phyloP scores from a whole-genome alignment of 345 rosid species.

The Salix dunnii region DNA sequence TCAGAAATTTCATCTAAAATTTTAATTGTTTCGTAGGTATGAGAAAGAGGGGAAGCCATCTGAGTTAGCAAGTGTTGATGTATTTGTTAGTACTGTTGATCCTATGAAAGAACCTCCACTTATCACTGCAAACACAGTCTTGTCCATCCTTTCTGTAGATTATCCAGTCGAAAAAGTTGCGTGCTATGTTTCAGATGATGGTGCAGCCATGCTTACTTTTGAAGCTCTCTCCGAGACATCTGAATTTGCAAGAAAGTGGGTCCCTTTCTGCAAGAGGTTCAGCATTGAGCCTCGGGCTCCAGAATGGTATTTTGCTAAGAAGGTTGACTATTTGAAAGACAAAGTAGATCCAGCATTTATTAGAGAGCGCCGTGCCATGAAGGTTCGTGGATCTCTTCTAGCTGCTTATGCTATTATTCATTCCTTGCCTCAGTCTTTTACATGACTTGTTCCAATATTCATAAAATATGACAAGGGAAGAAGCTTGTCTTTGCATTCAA shows the following conservation, averaged over 20 bases:
- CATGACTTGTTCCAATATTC: neutral
- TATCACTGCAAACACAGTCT: slow-evolving; percentile 89
- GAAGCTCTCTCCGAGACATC: slow-evolving; percentile 95
- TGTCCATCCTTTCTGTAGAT: slow-evolving; percentile 86
- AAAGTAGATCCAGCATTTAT: slow-evolving; percentile 68
- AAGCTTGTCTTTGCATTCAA: neutral
- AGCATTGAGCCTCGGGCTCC: slow-evolving; percentile 88
- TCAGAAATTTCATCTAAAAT: neutral
- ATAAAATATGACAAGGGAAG: neutral
- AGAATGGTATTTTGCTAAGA: slow-evolving; percentile 78
- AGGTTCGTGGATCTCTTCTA: slow-evolving; percentile 41
- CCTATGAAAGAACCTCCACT: slow-evolving; percentile 93
- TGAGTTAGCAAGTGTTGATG: slow-evolving; percentile 62
- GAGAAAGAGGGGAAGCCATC: slow-evolving; percentile 78
- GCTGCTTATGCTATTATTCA: neutral
- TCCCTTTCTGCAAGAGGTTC: slow-evolving; percentile 82
- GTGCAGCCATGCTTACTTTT: slow-evolving; percentile 95
- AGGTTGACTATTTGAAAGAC: slow-evolving; percentile 70
- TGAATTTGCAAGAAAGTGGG: slow-evolving; percentile 88
- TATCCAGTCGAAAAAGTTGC: slow-evolving; percentile 85
- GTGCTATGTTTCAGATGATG: slow-evolving; percentile 93
- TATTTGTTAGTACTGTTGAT: slow-evolving; percentile 89
- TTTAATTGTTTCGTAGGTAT: slow-evolving; percentile 36
- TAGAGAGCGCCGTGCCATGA: slow-evolving; percentile 79
- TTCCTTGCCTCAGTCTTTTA: neutral